phyloP scores from a whole-genome alignment of 129 eudicot species.

The Lactuca sativa region DNA sequence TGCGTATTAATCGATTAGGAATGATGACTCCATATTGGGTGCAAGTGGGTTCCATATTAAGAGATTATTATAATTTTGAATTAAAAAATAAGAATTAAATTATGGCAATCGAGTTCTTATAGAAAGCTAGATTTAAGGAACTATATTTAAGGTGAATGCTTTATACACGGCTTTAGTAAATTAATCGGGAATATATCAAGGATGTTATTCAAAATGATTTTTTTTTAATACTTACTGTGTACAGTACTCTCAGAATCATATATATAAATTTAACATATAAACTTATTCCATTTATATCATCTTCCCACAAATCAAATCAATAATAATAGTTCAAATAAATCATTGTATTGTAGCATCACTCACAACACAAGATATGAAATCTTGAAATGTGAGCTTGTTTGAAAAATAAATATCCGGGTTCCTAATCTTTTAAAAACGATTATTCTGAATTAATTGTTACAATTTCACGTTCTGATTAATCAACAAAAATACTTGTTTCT shows the following conservation, averaged over 20 bases:
- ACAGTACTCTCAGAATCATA: background rate
- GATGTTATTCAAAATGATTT: background rate
- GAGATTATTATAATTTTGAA: too few relatives aligned
- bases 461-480: background rate
- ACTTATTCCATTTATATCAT: background rate
- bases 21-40: too few relatives aligned
- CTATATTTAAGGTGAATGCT: too few relatives aligned
- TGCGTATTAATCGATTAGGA: too few relatives aligned
- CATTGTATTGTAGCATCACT: background rate
- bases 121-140: too few relatives aligned
- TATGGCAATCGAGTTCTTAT: too few relatives aligned
- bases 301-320: conserved; percentile 1
- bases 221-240: too few relatives aligned
- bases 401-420: background rate
- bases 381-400: background rate
- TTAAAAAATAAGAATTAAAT: too few relatives aligned
- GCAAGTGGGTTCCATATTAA: too few relatives aligned
- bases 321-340: background rate
- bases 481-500: background rate
- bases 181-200: too few relatives aligned
- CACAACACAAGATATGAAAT: background rate
- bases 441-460: background rate
- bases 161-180: too few relatives aligned
- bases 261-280: background rate
- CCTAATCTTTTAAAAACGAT: background rate